Percentiles rank a stretch among this genome's conserved stretches.
Conservation (phyloP, 768 basidiomycete genomes). For the Mycena kentingensis region DNA sequence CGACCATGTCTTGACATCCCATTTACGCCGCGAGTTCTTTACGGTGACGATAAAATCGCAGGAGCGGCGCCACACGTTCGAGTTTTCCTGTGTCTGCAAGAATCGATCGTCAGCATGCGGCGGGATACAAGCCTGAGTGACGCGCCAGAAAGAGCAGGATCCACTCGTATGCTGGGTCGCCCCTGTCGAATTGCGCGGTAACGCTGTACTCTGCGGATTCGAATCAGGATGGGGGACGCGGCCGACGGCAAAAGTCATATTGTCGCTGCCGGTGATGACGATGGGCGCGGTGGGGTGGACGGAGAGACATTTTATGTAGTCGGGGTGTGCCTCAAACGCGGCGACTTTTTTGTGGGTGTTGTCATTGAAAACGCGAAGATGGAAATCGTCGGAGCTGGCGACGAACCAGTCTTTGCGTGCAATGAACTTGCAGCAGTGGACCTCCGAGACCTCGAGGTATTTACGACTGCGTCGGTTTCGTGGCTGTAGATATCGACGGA, state of each 20-base stretch:
- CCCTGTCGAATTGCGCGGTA: constrained; percentile 97
- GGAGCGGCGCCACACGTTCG: no score
- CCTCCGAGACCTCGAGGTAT: constrained; percentile 98
- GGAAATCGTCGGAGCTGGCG: constrained; percentile 85
- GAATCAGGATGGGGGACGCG: constrained; percentile 38
- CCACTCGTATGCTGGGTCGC: no score
- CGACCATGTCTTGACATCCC: no score
- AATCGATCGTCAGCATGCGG: no score
- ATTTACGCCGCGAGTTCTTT: no score
- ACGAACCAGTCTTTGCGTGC: constrained; percentile 98
- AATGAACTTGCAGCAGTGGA: constrained; percentile 95
- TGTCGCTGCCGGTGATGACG: constrained; percentile 94
- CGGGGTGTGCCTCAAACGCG: constrained; percentile 95
- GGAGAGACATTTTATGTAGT: constrained; percentile 95
- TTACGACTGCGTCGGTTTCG: constrained; percentile 88
- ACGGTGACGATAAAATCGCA: no score
- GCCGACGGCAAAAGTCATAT: constrained; percentile 66
- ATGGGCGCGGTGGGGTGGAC: constrained; percentile 93
- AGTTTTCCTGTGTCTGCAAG: no score
- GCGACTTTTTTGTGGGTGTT: constrained; percentile 97
- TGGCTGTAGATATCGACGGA: constrained; percentile 97
- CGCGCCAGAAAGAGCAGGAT: no score
- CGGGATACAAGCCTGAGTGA: no score
- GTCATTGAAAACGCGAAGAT: constrained; percentile 96
- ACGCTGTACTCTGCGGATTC: constrained; percentile 99